phyloP scores from a whole-genome alignment of 2,329 filamentous ascomycete genomes.

The Fusarium cicatricum region DNA sequence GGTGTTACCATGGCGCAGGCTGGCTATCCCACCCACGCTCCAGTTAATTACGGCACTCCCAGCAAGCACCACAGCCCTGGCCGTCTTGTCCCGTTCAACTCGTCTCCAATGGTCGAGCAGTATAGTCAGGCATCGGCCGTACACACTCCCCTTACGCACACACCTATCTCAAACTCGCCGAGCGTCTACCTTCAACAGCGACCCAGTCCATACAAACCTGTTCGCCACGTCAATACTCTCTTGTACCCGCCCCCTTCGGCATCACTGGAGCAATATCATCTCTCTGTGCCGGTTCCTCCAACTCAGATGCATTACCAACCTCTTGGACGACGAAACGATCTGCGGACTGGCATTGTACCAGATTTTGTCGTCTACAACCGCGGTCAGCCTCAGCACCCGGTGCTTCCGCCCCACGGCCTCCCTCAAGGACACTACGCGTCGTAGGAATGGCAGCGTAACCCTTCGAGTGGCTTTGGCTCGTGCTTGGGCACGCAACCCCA shows the following conservation, averaged over 20 bases:
- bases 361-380: conserved; percentile 59
- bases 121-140: conserved; percentile 62
- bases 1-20: conserved; percentile 34
- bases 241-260: conserved; percentile 85
- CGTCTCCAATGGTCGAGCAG: conserved; percentile 73
- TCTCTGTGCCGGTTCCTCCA: conserved; percentile 65
- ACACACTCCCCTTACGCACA: conserved; percentile 65
- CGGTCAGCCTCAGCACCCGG: conserved; percentile 43
- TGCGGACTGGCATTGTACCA: conserved; percentile 76
- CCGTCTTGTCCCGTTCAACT: conserved; percentile 58
- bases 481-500: neutral
- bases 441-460: conserved; percentile 43
- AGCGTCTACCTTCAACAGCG: conserved; percentile 88
- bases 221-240: conserved; percentile 89
- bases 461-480: conserved; percentile 3
- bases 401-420: conserved; percentile 36
- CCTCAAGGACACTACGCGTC: conserved; percentile 48
- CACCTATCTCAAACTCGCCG: conserved; percentile 81
- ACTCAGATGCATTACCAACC: conserved; percentile 86
- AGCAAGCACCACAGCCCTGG: conserved; percentile 63
- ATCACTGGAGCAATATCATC: conserved; percentile 78
- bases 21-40: conserved; percentile 42
- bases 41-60: conserved; percentile 58
- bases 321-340: conserved; percentile 72
- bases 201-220: conserved; percentile 90